phyloP scores from a whole-genome alignment of 371 early-diverging fungal genomes.

The Mucor velutinosus region DNA sequence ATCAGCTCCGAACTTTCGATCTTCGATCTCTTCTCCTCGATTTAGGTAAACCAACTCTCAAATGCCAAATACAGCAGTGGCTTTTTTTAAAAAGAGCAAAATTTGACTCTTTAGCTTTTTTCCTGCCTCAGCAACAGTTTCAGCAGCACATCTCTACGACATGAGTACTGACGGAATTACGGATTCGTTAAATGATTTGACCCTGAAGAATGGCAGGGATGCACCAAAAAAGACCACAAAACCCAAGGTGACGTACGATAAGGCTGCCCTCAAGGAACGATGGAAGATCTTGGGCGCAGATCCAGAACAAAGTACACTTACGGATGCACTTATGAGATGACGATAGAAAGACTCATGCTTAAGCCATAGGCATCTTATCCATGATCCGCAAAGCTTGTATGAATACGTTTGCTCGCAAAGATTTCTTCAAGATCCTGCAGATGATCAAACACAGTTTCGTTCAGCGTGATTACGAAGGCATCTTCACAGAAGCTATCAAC shows the following conservation, averaged over 20 bases:
- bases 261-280: slow-evolving; percentile 36
- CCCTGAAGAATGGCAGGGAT: not conserved
- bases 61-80: not conserved
- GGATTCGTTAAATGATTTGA: slow-evolving; percentile 10
- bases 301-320: slow-evolving; percentile 56
- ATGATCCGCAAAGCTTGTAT: slow-evolving; percentile 69
- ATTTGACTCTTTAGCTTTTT: not conserved
- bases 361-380: slow-evolving; percentile 66
- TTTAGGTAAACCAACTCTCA: too few species aligned
- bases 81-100: not conserved
- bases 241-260: slow-evolving; percentile 28
- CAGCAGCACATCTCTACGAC: not conserved
- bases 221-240: not conserved
- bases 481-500: slow-evolving; percentile 75
- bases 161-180: slow-evolving; percentile 6
- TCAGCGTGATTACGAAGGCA: slow-evolving; percentile 80
- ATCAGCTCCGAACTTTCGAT: not conserved
- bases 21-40: not conserved
- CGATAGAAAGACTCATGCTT: not conserved
- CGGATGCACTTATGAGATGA: not conserved
- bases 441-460: slow-evolving; percentile 81
- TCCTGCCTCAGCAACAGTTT: not conserved
- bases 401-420: slow-evolving; percentile 58
- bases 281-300: slow-evolving; percentile 46
- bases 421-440: slow-evolving; percentile 67